These are phyloP conservation scores for Plasmodium sp. DNA, from an alignment of 169 alveolate genomes.

Conservation along the genomic window DNA sequence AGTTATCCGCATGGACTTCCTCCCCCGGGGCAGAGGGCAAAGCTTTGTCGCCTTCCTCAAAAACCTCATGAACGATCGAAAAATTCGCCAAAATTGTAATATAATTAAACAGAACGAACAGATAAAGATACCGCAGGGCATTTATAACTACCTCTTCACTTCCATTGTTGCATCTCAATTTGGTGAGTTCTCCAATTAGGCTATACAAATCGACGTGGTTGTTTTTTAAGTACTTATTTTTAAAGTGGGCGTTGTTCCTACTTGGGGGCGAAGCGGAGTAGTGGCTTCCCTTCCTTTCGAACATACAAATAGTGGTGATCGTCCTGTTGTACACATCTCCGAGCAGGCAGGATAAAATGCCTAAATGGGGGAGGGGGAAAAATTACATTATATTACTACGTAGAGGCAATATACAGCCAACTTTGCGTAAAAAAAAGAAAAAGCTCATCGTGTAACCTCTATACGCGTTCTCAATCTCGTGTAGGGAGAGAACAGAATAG, in stretches of 20 bases:
- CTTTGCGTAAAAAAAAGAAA: not conserved
- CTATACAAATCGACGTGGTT: slow-evolving; percentile 26
- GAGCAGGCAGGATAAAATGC: slow-evolving; percentile 33
- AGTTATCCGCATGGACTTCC: not conserved
- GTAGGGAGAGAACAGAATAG: slow-evolving; percentile 17
- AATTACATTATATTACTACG: not conserved
- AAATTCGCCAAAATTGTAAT: not conserved
- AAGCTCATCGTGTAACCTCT: not conserved
- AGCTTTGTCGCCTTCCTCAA: not conserved
- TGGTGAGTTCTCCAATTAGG: slow-evolving; percentile 18
- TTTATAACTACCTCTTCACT: slow-evolving; percentile 26
- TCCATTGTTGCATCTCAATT: not conserved
- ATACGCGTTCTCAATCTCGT: slow-evolving; percentile 36
- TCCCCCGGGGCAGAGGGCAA: not conserved
- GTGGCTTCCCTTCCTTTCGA: not conserved
- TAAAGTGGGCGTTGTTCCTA: not conserved
- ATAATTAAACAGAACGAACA: slow-evolving; percentile 41
- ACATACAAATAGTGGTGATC: slow-evolving; percentile 2
- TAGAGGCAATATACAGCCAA: not conserved
- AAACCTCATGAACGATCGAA: not conserved
- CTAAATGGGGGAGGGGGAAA: not conserved
- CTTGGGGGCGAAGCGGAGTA: slow-evolving; percentile 1
- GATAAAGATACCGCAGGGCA: slow-evolving; percentile 16
- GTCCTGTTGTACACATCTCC: slow-evolving; percentile 54
- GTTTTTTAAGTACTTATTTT: not conserved